Base-by-base conservation (phyloP, 208 protist species). In the Leishmania guyanensis region DNA sequence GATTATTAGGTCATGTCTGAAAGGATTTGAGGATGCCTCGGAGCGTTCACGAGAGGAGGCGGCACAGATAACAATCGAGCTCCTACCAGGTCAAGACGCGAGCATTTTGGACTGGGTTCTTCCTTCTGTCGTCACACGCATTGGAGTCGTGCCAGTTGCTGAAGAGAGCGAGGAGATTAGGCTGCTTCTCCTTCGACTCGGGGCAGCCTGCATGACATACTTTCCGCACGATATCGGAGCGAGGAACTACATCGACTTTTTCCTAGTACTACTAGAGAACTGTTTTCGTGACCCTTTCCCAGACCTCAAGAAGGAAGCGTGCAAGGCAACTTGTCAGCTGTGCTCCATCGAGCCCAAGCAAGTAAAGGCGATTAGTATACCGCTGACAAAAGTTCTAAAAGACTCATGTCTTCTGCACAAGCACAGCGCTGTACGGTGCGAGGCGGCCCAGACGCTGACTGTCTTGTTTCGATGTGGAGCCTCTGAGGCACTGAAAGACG, bases 81-180 rank as follows among this genome's bases (percentile, higher is more conserved):
- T 94, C 2, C 66, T 96, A 51, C 69, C 81, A 0, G 68, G 81
- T 20, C 91, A 94, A 68, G 81, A 85, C 17, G 86, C 92, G 5
- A 91, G 74, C 69, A 76, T 95, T 22, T 83, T 98, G 39, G 95
- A 98, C 77, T 98, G 95, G 93, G 89, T 97, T 54, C 86, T 98
- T n/a, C 95, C 95, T 33, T 89, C 91, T 10, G 85, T 97, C 54
- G 93, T 97, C 26, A 95, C 95, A 0, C 84, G 95, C 39, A 94
- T 98, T 77, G 95, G 92, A 8, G 83, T 95, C 16, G 89, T 85
- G 16, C 83, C 90, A 0, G 89, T 94, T 56, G 89, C 84, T 5
- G 93, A 98, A 85, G 87, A 95, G 51, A 94, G 93, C 78, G 95
- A 98, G 71, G 92, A 96, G 51, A 84, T 98, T 46, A 86, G 95